phyloP scores from a whole-genome alignment of 2,329 filamentous ascomycete species.

The Alternaria metachromatica region DNA sequence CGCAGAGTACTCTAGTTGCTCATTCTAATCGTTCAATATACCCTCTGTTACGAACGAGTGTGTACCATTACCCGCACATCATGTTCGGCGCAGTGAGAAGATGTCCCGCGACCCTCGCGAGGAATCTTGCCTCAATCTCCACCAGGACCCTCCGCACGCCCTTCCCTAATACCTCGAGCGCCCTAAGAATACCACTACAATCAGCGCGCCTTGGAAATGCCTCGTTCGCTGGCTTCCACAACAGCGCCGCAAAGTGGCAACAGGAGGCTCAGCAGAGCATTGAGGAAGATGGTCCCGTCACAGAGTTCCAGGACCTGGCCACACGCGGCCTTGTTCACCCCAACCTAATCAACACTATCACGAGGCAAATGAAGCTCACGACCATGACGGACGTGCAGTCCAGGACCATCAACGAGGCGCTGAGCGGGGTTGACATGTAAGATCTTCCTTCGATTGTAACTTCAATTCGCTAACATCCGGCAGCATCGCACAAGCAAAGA shows the following conservation, averaged over 20 bases:
- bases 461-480: slow-evolving; percentile 18
- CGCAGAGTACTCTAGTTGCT: slow-evolving; percentile 10
- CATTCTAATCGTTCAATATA: slow-evolving; percentile 17
- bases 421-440: slow-evolving; percentile 84
- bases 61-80: slow-evolving; percentile 32
- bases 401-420: slow-evolving; percentile 78
- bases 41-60: slow-evolving; percentile 17
- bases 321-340: slow-evolving; percentile 63
- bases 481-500: slow-evolving; percentile 86
- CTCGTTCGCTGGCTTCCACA: slow-evolving; percentile 47
- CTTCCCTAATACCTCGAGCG: slow-evolving; percentile 26
- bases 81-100: slow-evolving; percentile 53
- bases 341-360: slow-evolving; percentile 72
- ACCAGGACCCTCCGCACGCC: slow-evolving; percentile 34
- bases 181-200: slow-evolving; percentile 25
- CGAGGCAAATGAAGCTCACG: slow-evolving; percentile 74
- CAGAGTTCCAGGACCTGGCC: slow-evolving; percentile 54
- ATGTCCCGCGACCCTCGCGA: slow-evolving; percentile 49
- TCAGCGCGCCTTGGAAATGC: slow-evolving; percentile 26
- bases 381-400: slow-evolving; percentile 93
- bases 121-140: slow-evolving; percentile 34
- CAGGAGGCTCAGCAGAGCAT: slow-evolving; percentile 31
- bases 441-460: slow-evolving; percentile 41
- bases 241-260: slow-evolving; percentile 45
- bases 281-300: slow-evolving; percentile 42